A percentile compares a stretch with the other conserved stretches of the same genome.
Conservation (phyloP, 331 rosid species). For the Cydonia oblonga region DNA sequence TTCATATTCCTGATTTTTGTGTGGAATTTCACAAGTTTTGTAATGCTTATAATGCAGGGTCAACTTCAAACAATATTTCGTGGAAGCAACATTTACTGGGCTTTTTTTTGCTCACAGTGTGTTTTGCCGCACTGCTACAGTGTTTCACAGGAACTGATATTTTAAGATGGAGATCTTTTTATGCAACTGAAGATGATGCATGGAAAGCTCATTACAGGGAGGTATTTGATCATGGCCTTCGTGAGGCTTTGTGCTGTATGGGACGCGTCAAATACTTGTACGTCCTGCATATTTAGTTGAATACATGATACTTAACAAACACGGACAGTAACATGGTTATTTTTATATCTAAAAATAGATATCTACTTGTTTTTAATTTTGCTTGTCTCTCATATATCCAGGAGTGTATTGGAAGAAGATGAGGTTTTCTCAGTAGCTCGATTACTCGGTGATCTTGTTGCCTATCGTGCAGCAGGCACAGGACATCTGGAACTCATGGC, state of each 20-base stretch:
- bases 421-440: conserved; percentile 80
- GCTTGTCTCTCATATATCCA: conserved; percentile 9
- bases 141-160: conserved; percentile 65
- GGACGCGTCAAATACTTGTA: conserved; percentile 81
- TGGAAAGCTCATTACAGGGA: conserved; percentile 85
- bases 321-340: not conserved
- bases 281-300: conserved; percentile 9
- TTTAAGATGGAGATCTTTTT: conserved; percentile 76
- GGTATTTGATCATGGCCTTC: conserved; percentile 74
- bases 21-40: not conserved
- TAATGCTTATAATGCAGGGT: conserved; percentile 27
- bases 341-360: not conserved
- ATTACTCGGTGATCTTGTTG: conserved; percentile 80
- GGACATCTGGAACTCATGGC: conserved; percentile 89
- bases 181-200: conserved; percentile 59
- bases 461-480: conserved; percentile 88
- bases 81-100: conserved; percentile 33
- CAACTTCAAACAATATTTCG: conserved; percentile 10
- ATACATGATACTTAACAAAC: not conserved
- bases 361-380: not conserved
- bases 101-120: conserved; percentile 30
- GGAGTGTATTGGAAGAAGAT: conserved; percentile 68
- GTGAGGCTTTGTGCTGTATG: conserved; percentile 86
- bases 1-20: not conserved
- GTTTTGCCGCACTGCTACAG: conserved; percentile 43